Evolutionary conservation across 805 yeast genomes (phyloP).

Genomic region (Schwanniomyces yamadae): DNA sequence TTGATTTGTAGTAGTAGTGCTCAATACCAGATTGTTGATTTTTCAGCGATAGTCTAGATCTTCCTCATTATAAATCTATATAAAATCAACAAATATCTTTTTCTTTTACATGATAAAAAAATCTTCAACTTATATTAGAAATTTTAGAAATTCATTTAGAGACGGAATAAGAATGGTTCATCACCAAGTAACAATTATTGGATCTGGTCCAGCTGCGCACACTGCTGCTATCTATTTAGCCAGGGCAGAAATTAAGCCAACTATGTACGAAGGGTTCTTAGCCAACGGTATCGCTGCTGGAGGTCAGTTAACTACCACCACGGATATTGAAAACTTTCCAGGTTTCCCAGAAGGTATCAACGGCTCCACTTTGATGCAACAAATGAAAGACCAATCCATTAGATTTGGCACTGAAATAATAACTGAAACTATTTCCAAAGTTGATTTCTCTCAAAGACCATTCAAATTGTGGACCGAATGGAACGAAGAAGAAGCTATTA

Average conservation of each 20-base stretch:
- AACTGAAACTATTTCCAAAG: slow-evolving; percentile 93
- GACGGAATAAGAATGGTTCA: slow-evolving; percentile 66
- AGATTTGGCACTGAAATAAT: slow-evolving; percentile 91
- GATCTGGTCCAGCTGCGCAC: slow-evolving; percentile 99
- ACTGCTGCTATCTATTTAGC: slow-evolving; percentile 97
- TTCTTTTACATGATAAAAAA: too few species aligned
- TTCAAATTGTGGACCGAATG: slow-evolving; percentile 97
- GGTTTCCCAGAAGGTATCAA: slow-evolving; percentile 94
- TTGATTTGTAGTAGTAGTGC: too few species aligned
- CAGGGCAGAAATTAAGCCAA: slow-evolving; percentile 94
- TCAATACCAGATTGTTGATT: slow-evolving; percentile 1
- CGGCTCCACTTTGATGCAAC: slow-evolving; percentile 88
- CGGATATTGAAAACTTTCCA: slow-evolving; percentile 98
- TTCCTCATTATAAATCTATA: background rate
- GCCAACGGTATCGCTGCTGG: slow-evolving; percentile 99
- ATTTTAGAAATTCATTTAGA: too few species aligned
- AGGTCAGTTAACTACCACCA: slow-evolving; percentile 97
- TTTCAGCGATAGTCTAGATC: slow-evolving; percentile 3
- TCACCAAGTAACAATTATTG: slow-evolving; percentile 82
- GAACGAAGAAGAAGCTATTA: slow-evolving; percentile 91
- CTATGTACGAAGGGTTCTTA: slow-evolving; percentile 90
- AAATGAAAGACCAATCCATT: slow-evolving; percentile 84
- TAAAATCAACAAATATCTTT: too few species aligned
- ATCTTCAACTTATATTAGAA: too few species aligned
- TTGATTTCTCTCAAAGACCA: slow-evolving; percentile 83